These are phyloP conservation scores for Solanum piurae DNA, from an alignment of 257 asterid genomes.

Conservation along the genomic window DNA sequence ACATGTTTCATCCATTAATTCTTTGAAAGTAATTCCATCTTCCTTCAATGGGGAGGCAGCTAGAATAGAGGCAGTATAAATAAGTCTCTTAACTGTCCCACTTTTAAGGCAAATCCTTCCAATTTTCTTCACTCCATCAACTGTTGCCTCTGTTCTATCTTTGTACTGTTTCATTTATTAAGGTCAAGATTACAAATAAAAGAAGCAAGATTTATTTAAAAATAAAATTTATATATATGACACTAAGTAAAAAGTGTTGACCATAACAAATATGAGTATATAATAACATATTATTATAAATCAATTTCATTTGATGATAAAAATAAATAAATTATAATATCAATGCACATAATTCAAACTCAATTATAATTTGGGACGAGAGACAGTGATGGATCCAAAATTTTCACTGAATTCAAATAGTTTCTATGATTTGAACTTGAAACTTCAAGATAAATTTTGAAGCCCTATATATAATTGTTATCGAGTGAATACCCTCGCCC, in stretches of 20 bases:
- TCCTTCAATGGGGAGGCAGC: conserved; percentile 35
- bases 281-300: too few species aligned
- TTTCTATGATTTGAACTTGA: too few species aligned
- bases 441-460: too few species aligned
- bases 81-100: conserved; percentile 25
- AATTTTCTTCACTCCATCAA: conserved; percentile 27
- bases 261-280: not conserved
- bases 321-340: too few species aligned
- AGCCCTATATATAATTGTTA: too few species aligned
- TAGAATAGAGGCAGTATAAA: conserved; percentile 39
- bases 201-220: too few species aligned
- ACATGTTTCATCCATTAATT: conserved; percentile 41
- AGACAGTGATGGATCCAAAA: too few species aligned
- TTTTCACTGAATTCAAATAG: too few species aligned
- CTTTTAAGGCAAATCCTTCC: conserved; percentile 21
- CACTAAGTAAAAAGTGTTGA: not conserved
- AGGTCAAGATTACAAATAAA: not conserved
- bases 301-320: not conserved
- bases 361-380: too few species aligned
- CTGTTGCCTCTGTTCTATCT: conserved; percentile 39
- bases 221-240: too few species aligned
- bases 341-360: too few species aligned
- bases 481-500: too few species aligned
- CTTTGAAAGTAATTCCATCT: conserved; percentile 29
- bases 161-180: conserved; percentile 24